These are phyloP conservation scores for Zasmidium citrigriseum DNA, from an alignment of 2,329 filamentous ascomycete species.

Conservation along the genomic window DNA sequence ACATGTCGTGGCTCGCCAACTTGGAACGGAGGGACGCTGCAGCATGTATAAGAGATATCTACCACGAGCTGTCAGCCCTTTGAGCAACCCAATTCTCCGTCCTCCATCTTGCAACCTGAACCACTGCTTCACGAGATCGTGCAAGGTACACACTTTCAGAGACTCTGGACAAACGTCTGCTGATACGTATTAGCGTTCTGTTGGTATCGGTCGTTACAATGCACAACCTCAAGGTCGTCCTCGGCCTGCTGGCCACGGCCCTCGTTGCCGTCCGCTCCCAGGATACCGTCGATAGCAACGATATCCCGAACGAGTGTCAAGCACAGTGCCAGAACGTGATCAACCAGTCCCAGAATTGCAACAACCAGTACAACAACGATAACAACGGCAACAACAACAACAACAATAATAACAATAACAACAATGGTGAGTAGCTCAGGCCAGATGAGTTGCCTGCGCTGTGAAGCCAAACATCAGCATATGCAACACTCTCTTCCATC, in stretches of 20 bases:
- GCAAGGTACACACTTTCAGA: background rate
- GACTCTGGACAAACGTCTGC: background rate
- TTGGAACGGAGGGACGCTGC: background rate
- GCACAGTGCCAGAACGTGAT: constrained; percentile 10
- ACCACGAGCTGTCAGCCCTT: too few species aligned
- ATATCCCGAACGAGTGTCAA: constrained; percentile 16
- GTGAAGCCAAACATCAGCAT: too few species aligned
- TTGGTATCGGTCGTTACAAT: constrained; percentile 10
- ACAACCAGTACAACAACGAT: background rate
- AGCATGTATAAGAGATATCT: background rate
- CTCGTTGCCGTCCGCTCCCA: constrained; percentile 14
- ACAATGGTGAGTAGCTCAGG: background rate
- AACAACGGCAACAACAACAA: background rate
- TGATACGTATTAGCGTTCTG: background rate
- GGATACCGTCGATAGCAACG: constrained; percentile 8
- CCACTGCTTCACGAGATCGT: background rate
- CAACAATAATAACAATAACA: background rate
- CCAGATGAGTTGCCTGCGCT: too few species aligned
- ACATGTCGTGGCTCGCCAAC: background rate
- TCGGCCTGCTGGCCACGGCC: constrained; percentile 14
- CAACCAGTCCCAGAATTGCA: constrained; percentile 4
- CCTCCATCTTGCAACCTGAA: background rate
- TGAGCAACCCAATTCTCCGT: background rate
- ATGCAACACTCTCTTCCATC: background rate
- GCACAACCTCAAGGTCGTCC: constrained; percentile 10